These are phyloP conservation scores for Rhododendron vialii DNA, from an alignment of 148 eudicot species.

Conservation along the genomic window DNA sequence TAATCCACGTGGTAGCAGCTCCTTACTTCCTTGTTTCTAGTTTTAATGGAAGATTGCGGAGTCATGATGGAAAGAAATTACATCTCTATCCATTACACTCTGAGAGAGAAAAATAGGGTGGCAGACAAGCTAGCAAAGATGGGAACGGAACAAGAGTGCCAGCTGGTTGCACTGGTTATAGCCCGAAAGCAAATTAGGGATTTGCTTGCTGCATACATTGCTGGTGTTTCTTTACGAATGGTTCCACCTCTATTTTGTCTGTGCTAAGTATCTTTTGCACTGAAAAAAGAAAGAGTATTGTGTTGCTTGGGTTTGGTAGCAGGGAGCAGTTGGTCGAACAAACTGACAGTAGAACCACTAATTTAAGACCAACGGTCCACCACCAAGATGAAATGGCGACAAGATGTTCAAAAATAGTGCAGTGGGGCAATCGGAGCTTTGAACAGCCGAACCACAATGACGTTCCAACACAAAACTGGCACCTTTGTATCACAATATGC, in stretches of 20 bases:
- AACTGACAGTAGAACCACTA: not conserved
- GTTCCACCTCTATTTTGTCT: not conserved
- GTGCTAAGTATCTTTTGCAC: not conserved
- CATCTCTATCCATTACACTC: not conserved
- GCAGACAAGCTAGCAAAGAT: not conserved
- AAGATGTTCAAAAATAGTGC: not conserved
- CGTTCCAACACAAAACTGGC: not conserved
- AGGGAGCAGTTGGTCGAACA: not conserved
- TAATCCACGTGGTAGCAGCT: not conserved
- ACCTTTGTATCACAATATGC: not conserved
- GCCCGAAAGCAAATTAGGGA: not conserved
- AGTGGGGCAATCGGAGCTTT: not conserved
- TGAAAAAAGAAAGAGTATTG: not conserved
- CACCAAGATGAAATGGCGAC: not conserved
- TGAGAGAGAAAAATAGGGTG: not conserved
- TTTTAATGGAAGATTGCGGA: not conserved
- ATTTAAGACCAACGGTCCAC: not conserved
- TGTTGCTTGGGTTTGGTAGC: not conserved
- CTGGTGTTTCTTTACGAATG: not conserved
- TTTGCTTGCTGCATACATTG: not conserved
- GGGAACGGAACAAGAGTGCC: not conserved
- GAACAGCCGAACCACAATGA: not conserved
- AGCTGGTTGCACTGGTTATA: not conserved
- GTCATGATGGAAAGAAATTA: not conserved
- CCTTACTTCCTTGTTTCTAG: not conserved